Evolutionary conservation across 768 basidiomycete species (phyloP), one percentile per base, ranked within the genome.

Genomic region (Pleurotus tuber-regium): DNA sequence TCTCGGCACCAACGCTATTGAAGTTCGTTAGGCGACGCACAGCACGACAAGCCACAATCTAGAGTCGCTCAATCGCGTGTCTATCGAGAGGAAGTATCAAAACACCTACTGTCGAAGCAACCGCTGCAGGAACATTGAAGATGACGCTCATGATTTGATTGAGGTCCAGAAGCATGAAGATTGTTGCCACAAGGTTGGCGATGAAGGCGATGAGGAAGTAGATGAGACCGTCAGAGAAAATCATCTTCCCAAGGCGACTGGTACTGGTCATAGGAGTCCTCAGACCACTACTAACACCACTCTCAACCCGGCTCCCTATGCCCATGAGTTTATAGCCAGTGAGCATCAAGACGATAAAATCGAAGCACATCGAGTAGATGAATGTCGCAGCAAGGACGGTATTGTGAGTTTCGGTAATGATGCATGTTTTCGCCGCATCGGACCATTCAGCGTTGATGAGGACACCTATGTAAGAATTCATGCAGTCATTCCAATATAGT

Each of bases 361-460:
- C 87, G 61, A 89, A 87, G 60, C 73, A 71, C 87, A 89, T 89
- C 25, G 86, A 82, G 58, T 89, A 89, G 26, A 87, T 83, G 64
- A 87, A 89, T 3, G 83, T 83, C 2, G 83, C 81, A 4, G 84
- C 82, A 26, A 88, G 75, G 46, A 87, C 66, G 7, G 63, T 80
- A 63, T 80, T 88, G 61, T 84, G 78, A 5, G 85, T 84, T 25
- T 76, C 60, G 1, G 73, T 70, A 51, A 89, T 86, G 1, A 70
- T 68, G 61, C 87, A 89, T 0, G 72, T 69, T 9, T 60, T 47
- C 2, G 63, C 70, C 7, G 74, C 69, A 4, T 70, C 59, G 35
- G 26, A 24, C 84, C 84, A 88, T 2, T 51, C 46, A 0, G 82
- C 83, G 40, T 73, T 80, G 12, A 88, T 63, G n/a, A 81, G 72